Conservation (phyloP, 2,329 filamentous ascomycete genomes). For the Botrytis porri region DNA sequence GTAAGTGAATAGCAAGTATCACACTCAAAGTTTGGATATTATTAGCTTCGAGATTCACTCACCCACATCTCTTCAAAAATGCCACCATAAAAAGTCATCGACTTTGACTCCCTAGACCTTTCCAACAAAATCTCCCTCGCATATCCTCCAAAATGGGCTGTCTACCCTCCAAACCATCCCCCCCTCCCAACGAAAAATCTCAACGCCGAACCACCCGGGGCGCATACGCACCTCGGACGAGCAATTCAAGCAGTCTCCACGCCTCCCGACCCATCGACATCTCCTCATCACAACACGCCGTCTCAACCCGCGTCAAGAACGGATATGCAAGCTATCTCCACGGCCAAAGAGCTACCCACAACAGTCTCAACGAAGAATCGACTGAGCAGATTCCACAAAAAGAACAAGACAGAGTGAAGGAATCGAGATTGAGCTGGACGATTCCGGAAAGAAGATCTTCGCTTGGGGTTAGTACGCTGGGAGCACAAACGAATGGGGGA, state of each 20-base stretch:
- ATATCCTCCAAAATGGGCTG: not conserved
- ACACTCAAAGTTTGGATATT: no score
- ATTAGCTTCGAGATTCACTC: not conserved
- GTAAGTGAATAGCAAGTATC: not conserved
- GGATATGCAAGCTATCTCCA: not conserved
- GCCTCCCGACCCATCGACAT: not conserved
- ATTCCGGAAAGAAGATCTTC: not conserved
- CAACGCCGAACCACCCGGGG: no score
- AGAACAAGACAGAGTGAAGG: not conserved
- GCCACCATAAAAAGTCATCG: not conserved
- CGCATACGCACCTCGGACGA: not conserved
- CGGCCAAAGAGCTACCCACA: not conserved
- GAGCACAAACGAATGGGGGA: not conserved
- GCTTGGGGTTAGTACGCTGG: not conserved
- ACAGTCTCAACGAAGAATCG: fast-evolving
- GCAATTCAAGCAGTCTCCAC: not conserved
- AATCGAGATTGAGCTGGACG: not conserved
- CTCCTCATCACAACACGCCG: no score
- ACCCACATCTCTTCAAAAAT: not conserved
- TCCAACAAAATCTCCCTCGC: not conserved
- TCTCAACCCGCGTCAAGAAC: not conserved
- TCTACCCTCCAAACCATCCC: not conserved
- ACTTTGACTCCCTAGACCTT: no score
- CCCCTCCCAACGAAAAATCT: no score
- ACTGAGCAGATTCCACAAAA: not conserved